Evolutionary conservation across 257 asterid species (phyloP).

Genomic region (Perilla frutescens): DNA sequence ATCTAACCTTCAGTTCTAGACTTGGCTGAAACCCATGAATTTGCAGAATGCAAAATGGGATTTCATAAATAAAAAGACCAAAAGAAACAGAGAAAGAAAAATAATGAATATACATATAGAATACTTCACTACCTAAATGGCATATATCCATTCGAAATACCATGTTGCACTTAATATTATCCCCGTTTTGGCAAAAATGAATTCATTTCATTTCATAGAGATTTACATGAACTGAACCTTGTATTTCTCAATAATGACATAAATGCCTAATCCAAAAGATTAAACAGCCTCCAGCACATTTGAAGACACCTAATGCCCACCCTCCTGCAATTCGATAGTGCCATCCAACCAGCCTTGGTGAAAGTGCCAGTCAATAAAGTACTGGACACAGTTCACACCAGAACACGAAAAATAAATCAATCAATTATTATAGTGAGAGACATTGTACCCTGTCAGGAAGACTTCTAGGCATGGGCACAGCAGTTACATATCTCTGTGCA

Average conservation of each 20-base stretch:
- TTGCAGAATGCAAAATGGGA: slow-evolving; percentile 14
- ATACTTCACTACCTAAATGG: slow-evolving; percentile 33
- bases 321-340: slow-evolving; percentile 41
- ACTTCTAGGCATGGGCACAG: slow-evolving; percentile 71
- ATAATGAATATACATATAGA: slow-evolving; percentile 13
- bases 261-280: slow-evolving; percentile 45
- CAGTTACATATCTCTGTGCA: slow-evolving; percentile 80
- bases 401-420: slow-evolving; percentile 42
- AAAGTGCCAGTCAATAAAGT: slow-evolving; percentile 47
- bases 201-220: slow-evolving; percentile 41
- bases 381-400: slow-evolving; percentile 42
- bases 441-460: slow-evolving; percentile 84
- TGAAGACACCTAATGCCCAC: slow-evolving; percentile 49
- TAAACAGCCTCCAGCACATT: slow-evolving; percentile 49
- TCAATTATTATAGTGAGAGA: slow-evolving; percentile 64
- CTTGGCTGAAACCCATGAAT: slow-evolving; percentile 9
- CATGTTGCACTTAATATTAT: slow-evolving; percentile 24
- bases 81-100: not conserved
- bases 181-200: slow-evolving; percentile 55
- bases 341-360: slow-evolving; percentile 42
- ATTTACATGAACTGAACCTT: slow-evolving; percentile 50
- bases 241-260: slow-evolving; percentile 50
- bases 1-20: slow-evolving; percentile 4
- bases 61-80: slow-evolving; percentile 8
- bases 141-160: slow-evolving; percentile 38